Base-by-base conservation (phyloP, 306 rosid genomes). In the Sicyos edulis region DNA sequence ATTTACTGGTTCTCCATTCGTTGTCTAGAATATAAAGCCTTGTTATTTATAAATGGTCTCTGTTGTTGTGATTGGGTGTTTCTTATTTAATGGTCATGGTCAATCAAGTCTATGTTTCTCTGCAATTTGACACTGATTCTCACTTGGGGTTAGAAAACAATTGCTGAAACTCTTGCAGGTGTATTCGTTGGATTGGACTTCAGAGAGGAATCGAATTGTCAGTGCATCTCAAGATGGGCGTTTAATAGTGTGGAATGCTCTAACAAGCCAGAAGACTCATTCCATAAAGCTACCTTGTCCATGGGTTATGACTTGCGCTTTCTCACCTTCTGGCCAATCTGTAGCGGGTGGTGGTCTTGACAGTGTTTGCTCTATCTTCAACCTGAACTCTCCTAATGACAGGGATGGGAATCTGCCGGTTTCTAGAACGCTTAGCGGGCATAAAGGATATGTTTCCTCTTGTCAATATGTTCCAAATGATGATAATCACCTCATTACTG, bases 281-380 rank as follows among this genome's bases (percentile, higher is more conserved):
- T 85, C 89, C 21, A 87, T 93, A 86, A 93, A 86, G 79, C 88
- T 93, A 12, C 97, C 98, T 61, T 93, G 98, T 79, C 96, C 98
- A 70, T 93, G 98, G 98, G 98, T 93, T 79, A 93, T 93, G 98
- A 85, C 91, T 51, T 90, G 98, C 79, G 96, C 97, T 72, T 93
- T 90, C 82, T 90, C 98, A 5, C 96, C 92, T 15, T 90, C 88
- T 34, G 97, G 97, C 72, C 98, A 79, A 78, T 90, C 98, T 51
- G 98, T 90, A 71, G 96, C 97, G 26, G 89, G 95, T 11, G 98
- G 98, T 65, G 97, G 98, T 68, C 98, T 93, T 73, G 98, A 93
- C 80, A 93, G 97, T 70, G 93, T 83, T 76, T 93, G 98, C 84
- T 90, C 98, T 45, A 87, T 93, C 80, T 88, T 93, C 80, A 93